A percentile compares a stretch with the other conserved stretches of the same genome.
These are phyloP conservation scores for Sparassis latifolia DNA, from an alignment of 1,284 basidiomycete species.

Conservation along the genomic window DNA sequence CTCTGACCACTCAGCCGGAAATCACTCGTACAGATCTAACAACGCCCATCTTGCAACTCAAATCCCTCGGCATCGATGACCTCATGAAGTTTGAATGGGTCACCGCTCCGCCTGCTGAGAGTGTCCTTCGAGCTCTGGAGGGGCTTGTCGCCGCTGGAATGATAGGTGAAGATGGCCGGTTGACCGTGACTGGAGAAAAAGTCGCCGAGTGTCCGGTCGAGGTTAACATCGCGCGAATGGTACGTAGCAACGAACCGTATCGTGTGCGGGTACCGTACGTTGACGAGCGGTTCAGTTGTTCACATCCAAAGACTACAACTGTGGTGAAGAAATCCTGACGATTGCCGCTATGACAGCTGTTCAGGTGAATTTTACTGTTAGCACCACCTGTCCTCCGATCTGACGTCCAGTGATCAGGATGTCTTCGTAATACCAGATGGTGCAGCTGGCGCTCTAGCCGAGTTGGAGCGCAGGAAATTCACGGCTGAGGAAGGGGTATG, in stretches of 20 bases:
- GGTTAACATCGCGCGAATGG: constrained; percentile 72
- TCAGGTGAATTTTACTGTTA: constrained; percentile 43
- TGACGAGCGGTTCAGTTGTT: constrained; percentile 55
- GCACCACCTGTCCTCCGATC: background rate
- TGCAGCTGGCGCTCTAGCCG: constrained; percentile 75
- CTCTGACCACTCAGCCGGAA: constrained; percentile 77
- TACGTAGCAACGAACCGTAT: constrained; percentile 24
- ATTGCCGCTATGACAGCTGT: constrained; percentile 95
- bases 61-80: constrained; percentile 92
- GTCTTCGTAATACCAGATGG: constrained; percentile 85
- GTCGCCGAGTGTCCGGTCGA: constrained; percentile 78
- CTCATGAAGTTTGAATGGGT: constrained; percentile 96
- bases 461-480: constrained; percentile 90
- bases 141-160: constrained; percentile 62
- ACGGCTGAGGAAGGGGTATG: constrained; percentile 93
- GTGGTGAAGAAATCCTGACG: constrained; percentile 90
- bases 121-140: constrained; percentile 80
- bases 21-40: constrained; percentile 86
- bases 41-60: constrained; percentile 86
- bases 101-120: constrained; percentile 81
- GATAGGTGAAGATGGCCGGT: constrained; percentile 60
- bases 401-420: constrained; percentile 43
- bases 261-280: constrained; percentile 16
- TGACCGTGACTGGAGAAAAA: constrained; percentile 62
- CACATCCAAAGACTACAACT: constrained; percentile 75